These are phyloP conservation scores for Solanum gandarillasii DNA, from an alignment of 257 asterid species.

Conservation along the genomic window DNA sequence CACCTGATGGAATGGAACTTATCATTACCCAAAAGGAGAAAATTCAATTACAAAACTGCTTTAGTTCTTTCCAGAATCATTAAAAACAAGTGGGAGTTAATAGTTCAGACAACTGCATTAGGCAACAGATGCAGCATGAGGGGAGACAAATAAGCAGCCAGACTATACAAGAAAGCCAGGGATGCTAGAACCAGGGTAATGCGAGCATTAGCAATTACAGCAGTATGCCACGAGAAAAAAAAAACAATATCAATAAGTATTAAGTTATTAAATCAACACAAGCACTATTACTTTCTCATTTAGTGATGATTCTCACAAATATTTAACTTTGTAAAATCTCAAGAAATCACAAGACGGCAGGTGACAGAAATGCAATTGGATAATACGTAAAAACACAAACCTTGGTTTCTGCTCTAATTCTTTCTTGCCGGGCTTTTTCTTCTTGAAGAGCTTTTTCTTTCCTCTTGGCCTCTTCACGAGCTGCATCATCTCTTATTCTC, in stretches of 20 bases:
- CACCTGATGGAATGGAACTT: constrained; percentile 18
- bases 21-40: not conserved
- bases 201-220: not conserved
- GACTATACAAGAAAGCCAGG: not conserved
- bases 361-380: not conserved
- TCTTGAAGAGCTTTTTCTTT: constrained; percentile 58
- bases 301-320: not conserved
- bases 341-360: not conserved
- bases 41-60: not conserved
- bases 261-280: not conserved
- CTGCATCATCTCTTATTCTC: constrained; percentile 79
- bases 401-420: constrained; percentile 69
- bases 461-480: constrained; percentile 82
- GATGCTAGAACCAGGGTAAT: not conserved
- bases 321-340: not conserved
- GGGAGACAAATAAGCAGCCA: not conserved
- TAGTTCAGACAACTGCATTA: not conserved
- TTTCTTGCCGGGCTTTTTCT: constrained; percentile 62
- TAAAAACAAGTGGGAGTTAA: not conserved
- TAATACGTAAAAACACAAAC: constrained; percentile 14
- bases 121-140: not conserved
- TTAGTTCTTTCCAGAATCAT: not conserved
- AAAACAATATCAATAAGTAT: not conserved
- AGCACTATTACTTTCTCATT: not conserved
- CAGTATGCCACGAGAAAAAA: not conserved